Conservation (phyloP, 192 early-diverging fungal species). For the Entrophospora sp. region DNA sequence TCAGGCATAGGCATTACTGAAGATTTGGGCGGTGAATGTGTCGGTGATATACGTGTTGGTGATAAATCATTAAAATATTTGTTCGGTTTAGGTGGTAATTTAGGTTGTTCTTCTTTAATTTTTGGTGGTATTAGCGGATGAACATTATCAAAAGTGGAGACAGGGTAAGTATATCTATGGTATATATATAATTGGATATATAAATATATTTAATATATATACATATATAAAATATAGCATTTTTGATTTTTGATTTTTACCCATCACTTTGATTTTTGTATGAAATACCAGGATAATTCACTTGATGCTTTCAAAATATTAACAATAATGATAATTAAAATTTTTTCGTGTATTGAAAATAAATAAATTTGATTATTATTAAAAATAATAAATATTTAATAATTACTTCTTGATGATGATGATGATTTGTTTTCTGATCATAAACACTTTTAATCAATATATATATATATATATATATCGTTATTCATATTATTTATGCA, state of each 20-base stretch:
- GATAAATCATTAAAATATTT: neutral
- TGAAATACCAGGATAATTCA: conserved; percentile 4
- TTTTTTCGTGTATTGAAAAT: neutral
- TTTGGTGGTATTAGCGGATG: conserved; percentile 9
- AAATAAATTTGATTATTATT: neutral
- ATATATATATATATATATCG: no score
- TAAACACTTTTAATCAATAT: no score
- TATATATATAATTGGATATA: neutral
- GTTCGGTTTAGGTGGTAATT: neutral
- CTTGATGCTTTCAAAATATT: neutral
- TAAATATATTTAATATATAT: neutral
- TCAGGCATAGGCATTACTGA: no score
- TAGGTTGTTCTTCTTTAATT: neutral
- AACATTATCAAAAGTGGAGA: neutral
- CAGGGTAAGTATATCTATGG: neutral
- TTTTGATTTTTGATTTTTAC: neutral
- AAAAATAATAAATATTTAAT: no score
- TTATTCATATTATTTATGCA: no score
- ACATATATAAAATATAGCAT: neutral
- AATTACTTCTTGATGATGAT: no score
- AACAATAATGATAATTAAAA: neutral
- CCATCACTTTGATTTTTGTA: conserved; percentile 11
- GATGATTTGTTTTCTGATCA: no score
- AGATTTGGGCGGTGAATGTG: no score
- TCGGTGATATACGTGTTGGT: neutral